Evolutionary conservation across 2,329 filamentous ascomycete genomes (phyloP), one percentile per base, ranked within the genome.

Genomic region (Berkeleyomyces rouxiae): DNA sequence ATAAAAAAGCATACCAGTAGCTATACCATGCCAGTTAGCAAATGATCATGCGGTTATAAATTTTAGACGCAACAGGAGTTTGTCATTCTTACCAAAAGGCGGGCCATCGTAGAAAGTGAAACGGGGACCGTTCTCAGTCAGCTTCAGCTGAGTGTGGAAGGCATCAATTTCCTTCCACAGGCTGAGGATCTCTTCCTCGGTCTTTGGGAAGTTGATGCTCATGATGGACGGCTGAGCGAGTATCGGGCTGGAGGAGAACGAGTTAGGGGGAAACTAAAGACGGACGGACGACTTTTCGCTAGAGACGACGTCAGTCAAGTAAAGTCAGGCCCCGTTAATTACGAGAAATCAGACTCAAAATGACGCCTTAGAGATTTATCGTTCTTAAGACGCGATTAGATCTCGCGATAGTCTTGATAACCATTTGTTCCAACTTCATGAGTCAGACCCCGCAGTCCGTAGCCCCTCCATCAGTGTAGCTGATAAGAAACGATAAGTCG

Each of bases 31-130:
- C n/a, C 16, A 60, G 10, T 47, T 39, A 39, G 43, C 7, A 31
- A 16, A 62, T 44, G 13, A 23, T 63, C 44, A 61, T 62, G 42
- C 58, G 57, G 58, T n/a, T 10, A 55, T 23, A 5, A 33, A 53
- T 57, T 40, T 23, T 16, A 11, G 10, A 7, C 16, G 16, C 2
- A 7, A n/a, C 40, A n/a, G 51, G 46, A 44, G 37, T 47, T 16
- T 6, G 23, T 16, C 31, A 23, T 47, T 58, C 66, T 63, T 65
- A 66, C 64, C 66, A 49, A 90, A 90, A 4, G 87, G 86, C 63
- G 86, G 87, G 9, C 88, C 88, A 79, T 92, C 88, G 77, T 96
- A 97, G 76, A 99, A 99, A 63, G 90, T 95, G 72, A 96, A 99
- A 61, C 84, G 87, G 67, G 87, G 83, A 66, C 85, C 83, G 67